Evolutionary conservation across 768 basidiomycete genomes (phyloP).

Genomic region (Mycena haematopus): DNA sequence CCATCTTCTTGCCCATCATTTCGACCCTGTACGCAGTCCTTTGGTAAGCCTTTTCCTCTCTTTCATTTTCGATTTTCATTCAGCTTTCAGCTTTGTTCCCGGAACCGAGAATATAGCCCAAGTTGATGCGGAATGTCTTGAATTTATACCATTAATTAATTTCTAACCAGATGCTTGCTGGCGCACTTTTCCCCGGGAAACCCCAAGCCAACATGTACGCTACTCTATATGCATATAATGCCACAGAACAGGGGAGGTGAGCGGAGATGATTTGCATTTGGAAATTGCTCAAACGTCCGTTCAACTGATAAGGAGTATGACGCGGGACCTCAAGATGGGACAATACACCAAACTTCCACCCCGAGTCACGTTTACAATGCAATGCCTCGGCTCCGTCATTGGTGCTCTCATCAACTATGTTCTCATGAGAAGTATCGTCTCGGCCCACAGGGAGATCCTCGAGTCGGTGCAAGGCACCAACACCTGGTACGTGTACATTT

Average conservation of each 20-base stretch:
- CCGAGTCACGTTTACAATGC: constrained; percentile 66
- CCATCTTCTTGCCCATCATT: constrained; percentile 57
- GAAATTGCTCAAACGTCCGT: too few species aligned
- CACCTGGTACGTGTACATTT: constrained; percentile 53
- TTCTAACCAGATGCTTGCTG: constrained; percentile 53
- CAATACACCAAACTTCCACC: constrained; percentile 68
- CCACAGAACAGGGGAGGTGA: constrained; percentile 27
- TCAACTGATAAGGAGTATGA: too few species aligned
- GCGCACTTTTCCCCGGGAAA: constrained; percentile 53
- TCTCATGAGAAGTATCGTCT: constrained; percentile 64
- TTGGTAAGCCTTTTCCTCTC: constrained; percentile 35
- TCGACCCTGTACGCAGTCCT: constrained; percentile 61
- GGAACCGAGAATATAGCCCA: constrained; percentile 41
- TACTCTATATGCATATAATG: constrained; percentile 17
- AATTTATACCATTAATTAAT: not conserved
- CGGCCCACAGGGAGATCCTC: constrained; percentile 52
- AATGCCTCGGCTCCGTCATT: constrained; percentile 60
- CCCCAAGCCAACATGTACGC: constrained; percentile 59
- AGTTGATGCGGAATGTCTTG: constrained; percentile 17
- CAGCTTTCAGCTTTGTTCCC: constrained; percentile 20
- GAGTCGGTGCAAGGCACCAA: constrained; percentile 57
- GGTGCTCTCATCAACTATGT: constrained; percentile 54
- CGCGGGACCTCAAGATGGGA: constrained; percentile 61
- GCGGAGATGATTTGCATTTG: too few species aligned
- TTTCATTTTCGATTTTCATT: constrained; percentile 3